phyloP scores from a whole-genome alignment of 352 stramenopile species.

The Bremia lactucae region DNA sequence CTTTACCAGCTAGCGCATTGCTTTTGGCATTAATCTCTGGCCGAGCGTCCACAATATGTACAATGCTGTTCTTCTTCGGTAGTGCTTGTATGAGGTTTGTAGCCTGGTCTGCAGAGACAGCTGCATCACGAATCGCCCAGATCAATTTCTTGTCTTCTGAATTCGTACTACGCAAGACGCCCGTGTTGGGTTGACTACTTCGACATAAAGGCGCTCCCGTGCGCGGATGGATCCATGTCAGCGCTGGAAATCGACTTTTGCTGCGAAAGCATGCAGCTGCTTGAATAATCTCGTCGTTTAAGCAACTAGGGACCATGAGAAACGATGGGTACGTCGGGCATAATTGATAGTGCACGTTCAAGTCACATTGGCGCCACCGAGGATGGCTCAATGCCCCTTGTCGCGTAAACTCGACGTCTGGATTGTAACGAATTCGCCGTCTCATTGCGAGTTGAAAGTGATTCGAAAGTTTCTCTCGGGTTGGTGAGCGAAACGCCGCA shows the following conservation, averaged over 20 bases:
- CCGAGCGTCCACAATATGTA: conserved; percentile 86
- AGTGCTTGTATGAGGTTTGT: conserved; percentile 8
- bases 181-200: conserved; percentile 92
- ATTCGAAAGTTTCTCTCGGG: conserved; percentile 18
- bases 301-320: conserved; percentile 49
- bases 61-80: conserved; percentile 61
- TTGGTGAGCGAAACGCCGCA: conserved; percentile 8
- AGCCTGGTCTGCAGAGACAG: conserved; percentile 35
- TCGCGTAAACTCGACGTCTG: conserved; percentile 42
- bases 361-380: conserved; percentile 43
- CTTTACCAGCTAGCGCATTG: conserved; percentile 85
- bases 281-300: conserved; percentile 60
- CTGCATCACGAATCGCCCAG: conserved; percentile 76
- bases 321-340: conserved; percentile 64
- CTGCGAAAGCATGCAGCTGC: conserved; percentile 62
- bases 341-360: conserved; percentile 64
- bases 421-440: conserved; percentile 67
- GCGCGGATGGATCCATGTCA: conserved; percentile 86
- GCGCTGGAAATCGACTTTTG: conserved; percentile 61
- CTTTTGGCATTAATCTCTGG: conserved; percentile 86
- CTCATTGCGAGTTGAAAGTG: conserved; percentile 29
- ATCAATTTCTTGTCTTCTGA: conserved; percentile 86
- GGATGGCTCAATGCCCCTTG: conserved; percentile 56
- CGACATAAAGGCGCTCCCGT: conserved; percentile 90
- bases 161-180: conserved; percentile 88